Percentiles rank a stretch among this genome's conserved stretches.
These are phyloP conservation scores for Exophiala calicioides DNA, from an alignment of 2,329 filamentous ascomycete genomes.

Conservation along the genomic window DNA sequence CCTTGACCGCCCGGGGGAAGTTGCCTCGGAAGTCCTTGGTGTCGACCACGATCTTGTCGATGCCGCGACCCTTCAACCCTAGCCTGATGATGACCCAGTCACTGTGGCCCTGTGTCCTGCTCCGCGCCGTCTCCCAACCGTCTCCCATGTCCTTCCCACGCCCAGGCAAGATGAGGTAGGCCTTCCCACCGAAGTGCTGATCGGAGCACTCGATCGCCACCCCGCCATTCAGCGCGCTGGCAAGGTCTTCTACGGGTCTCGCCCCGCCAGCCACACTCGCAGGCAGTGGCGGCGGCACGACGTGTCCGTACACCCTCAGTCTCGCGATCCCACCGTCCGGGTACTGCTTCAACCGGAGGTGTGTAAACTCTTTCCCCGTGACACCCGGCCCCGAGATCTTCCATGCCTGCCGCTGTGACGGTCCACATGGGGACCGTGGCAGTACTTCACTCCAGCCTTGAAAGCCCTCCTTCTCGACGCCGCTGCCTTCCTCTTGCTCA, in stretches of 20 bases:
- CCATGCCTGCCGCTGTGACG: conserved; percentile 47
- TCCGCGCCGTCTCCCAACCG: conserved; percentile 47
- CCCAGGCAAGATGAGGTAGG: conserved; percentile 45
- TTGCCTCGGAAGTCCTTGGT: conserved; percentile 50
- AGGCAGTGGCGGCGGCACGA: conserved; percentile 38
- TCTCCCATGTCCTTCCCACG: conserved; percentile 48
- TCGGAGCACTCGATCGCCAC: conserved; percentile 43
- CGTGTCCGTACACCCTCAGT: conserved; percentile 45
- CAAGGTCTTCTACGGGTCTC: conserved; percentile 40
- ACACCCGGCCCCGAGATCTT: conserved; percentile 31
- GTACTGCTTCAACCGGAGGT: conserved; percentile 48
- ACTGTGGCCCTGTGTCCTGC: conserved; percentile 41
- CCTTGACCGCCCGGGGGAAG: conserved; percentile 43
- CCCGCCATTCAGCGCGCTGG: conserved; percentile 44
- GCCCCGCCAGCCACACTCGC: conserved; percentile 18
- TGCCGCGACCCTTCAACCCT: conserved; percentile 40
- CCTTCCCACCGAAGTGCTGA: conserved; percentile 45
- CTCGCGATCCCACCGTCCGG: conserved; percentile 49
- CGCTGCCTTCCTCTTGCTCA: conserved; percentile 34
- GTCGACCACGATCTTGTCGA: conserved; percentile 44
- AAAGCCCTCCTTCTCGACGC: conserved; percentile 36
- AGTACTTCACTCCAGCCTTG: conserved; percentile 43
- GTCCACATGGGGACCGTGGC: conserved; percentile 41
- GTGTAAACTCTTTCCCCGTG: conserved; percentile 41
- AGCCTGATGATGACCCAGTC: conserved; percentile 46